phyloP scores from a whole-genome alignment of 768 basidiomycete species.

The Gyrodon lividus region DNA sequence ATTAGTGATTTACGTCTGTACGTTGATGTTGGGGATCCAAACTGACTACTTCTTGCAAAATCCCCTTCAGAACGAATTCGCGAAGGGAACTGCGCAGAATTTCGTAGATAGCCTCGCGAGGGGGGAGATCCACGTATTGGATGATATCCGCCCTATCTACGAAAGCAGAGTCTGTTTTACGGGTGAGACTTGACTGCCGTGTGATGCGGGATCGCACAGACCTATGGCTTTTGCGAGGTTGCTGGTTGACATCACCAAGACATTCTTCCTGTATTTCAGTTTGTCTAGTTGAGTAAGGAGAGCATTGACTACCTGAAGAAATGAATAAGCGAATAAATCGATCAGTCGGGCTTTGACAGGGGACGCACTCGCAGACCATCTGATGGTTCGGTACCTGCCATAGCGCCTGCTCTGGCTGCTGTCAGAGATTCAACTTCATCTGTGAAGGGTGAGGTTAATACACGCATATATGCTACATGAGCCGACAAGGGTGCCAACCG shows the following conservation, averaged over 20 bases:
- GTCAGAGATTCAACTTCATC: conserved; percentile 98
- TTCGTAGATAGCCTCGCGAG: conserved; percentile 89
- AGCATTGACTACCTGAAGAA: conserved; percentile 88
- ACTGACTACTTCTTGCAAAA: conserved; percentile 65
- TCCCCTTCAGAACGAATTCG: conserved; percentile 74
- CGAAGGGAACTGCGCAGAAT: conserved; percentile 80
- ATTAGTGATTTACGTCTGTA: conserved; percentile 2
- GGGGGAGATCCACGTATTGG: conserved; percentile 90
- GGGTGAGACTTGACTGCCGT: not conserved
- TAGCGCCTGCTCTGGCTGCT: conserved; percentile 89
- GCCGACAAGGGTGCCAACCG: conserved; percentile 43
- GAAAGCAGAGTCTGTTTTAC: conserved; percentile 78
- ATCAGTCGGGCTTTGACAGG: not conserved
- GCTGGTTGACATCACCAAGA: conserved; percentile 93
- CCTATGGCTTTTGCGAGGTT: conserved; percentile 95
- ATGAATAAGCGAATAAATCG: not conserved
- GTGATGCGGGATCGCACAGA: conserved; percentile 32
- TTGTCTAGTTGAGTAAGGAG: conserved; percentile 96
- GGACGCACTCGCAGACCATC: conserved; percentile 83
- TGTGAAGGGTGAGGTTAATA: conserved; percentile 28
- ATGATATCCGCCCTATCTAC: conserved; percentile 96
- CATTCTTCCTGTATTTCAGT: conserved; percentile 89
- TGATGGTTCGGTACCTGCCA: conserved; percentile 93
- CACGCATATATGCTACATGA: conserved; percentile 3
- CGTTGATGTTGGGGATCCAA: not conserved